Conservation (phyloP, 108 stramenopile species). For the Cyclotella choctawhatcheeana region DNA sequence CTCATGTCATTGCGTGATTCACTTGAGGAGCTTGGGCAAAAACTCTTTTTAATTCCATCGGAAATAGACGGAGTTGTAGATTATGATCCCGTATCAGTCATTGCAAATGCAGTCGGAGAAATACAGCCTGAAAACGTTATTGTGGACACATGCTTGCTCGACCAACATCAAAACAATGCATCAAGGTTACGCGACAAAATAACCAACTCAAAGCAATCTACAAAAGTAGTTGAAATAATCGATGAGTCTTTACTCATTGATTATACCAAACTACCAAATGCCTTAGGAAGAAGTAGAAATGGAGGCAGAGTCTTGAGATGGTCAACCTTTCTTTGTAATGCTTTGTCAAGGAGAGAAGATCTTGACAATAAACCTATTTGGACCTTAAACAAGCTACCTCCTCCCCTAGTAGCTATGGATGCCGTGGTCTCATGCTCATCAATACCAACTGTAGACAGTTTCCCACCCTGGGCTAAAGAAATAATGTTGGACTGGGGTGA, state of each 20-base stretch:
- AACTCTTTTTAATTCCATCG: slow-evolving; percentile 13
- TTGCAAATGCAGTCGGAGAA: slow-evolving; percentile 15
- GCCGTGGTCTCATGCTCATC: background rate
- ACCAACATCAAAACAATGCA: slow-evolving; percentile 25
- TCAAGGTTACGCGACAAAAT: slow-evolving; percentile 20
- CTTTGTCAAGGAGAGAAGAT: slow-evolving; percentile 9
- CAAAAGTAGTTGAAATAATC: slow-evolving; percentile 20
- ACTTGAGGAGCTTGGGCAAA: slow-evolving; percentile 25
- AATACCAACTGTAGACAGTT: slow-evolving; percentile 12
- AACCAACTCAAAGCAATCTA: background rate
- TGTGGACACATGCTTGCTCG: slow-evolving; percentile 24
- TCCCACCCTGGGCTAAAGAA: slow-evolving; percentile 19
- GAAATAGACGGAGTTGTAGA: slow-evolving; percentile 5
- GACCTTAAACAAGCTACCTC: slow-evolving; percentile 21
- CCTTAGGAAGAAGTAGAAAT: slow-evolving; percentile 21
- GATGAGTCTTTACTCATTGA: slow-evolving; percentile 19
- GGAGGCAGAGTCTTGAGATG: slow-evolving; percentile 27
- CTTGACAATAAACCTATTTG: background rate
- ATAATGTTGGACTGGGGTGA: slow-evolving; percentile 30
- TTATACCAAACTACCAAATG: slow-evolving; percentile 16
- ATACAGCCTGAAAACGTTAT: slow-evolving; percentile 15
- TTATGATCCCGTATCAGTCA: slow-evolving; percentile 2
- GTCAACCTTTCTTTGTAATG: slow-evolving; percentile 35
- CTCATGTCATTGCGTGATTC: slow-evolving; percentile 8
- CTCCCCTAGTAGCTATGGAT: slow-evolving; percentile 4